Percentiles rank a stretch among this genome's conserved stretches.
phyloP scores from a whole-genome alignment of 192 early-diverging fungal genomes.

The Coemansia sp. region DNA sequence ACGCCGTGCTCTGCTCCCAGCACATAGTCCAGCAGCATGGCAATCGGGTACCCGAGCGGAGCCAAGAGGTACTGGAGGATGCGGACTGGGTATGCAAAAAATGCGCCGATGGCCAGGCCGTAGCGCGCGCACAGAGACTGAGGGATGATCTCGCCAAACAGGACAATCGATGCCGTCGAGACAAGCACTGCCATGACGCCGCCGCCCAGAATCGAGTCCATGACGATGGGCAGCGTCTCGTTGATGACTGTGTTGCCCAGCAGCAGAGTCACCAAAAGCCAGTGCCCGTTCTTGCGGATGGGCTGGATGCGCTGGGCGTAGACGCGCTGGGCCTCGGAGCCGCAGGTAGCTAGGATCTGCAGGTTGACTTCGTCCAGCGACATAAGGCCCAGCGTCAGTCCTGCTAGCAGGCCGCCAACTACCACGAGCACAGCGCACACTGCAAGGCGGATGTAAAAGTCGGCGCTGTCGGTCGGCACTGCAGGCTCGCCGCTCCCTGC shows the following conservation, averaged over 20 bases:
- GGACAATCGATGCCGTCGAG: constrained; percentile 86
- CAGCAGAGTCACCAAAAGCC: constrained; percentile 92
- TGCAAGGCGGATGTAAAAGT: constrained; percentile 57
- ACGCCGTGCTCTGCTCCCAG: constrained; percentile 88
- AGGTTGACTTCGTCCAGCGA: constrained; percentile 84
- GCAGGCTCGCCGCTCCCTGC: neutral
- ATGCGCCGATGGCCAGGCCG: constrained; percentile 88
- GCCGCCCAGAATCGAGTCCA: constrained; percentile 76
- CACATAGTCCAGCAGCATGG: constrained; percentile 78
- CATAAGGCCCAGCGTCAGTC: constrained; percentile 72
- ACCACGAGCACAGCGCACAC: constrained; percentile 69
- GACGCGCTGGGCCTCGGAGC: constrained; percentile 64
- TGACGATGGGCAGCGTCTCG: constrained; percentile 89
- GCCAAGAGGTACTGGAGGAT: constrained; percentile 69
- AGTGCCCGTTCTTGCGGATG: constrained; percentile 87
- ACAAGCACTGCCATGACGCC: constrained; percentile 82
- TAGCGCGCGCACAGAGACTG: constrained; percentile 89
- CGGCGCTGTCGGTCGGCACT: constrained; percentile 9
- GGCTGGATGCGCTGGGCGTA: constrained; percentile 87
- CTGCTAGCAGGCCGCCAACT: constrained; percentile 80
- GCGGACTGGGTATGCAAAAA: constrained; percentile 78
- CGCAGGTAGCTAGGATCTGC: constrained; percentile 82
- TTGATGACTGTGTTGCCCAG: constrained; percentile 95
- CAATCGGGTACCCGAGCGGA: constrained; percentile 81
- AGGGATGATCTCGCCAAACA: constrained; percentile 97